Conservation (phyloP, 176 grass and related monocot species). For the Carex cristatella region DNA sequence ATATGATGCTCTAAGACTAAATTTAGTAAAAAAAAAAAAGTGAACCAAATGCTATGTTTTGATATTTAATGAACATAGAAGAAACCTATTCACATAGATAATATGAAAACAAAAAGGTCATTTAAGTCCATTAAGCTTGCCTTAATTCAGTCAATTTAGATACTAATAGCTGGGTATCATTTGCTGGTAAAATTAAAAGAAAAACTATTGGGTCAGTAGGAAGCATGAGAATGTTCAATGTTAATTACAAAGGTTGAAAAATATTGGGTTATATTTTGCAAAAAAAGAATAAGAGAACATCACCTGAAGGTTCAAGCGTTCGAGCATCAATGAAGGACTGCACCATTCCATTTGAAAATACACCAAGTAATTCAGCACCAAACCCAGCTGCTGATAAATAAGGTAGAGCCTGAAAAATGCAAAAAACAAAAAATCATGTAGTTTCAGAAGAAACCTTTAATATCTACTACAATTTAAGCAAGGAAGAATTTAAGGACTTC, state of each 20-base stretch:
- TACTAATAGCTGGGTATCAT: not conserved
- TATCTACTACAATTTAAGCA: not conserved
- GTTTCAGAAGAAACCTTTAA: not conserved
- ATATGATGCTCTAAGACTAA: not conserved
- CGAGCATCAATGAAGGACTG: constrained; percentile 94
- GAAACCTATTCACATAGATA: not conserved
- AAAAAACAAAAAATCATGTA: not conserved
- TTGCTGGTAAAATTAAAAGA: not conserved
- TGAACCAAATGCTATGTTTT: not conserved
- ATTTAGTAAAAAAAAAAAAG: not conserved
- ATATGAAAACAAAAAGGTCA: not conserved
- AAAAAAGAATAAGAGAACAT: not conserved
- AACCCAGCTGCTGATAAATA: constrained; percentile 98
- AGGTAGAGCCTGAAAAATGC: constrained; percentile 74
- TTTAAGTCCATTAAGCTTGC: not conserved
- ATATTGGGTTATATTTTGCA: not conserved
- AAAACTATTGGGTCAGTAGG: not conserved
- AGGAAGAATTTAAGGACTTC: not conserved
- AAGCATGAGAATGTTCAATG: not conserved
- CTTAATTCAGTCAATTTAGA: not conserved
- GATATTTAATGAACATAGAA: not conserved
- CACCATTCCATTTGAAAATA: constrained; percentile 92
- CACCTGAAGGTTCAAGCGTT: constrained; percentile 79
- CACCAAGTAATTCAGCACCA: constrained; percentile 71
- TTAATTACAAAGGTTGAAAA: not conserved